phyloP scores from a whole-genome alignment of 2,329 filamentous ascomycete species.

The Fusarium newnesense region DNA sequence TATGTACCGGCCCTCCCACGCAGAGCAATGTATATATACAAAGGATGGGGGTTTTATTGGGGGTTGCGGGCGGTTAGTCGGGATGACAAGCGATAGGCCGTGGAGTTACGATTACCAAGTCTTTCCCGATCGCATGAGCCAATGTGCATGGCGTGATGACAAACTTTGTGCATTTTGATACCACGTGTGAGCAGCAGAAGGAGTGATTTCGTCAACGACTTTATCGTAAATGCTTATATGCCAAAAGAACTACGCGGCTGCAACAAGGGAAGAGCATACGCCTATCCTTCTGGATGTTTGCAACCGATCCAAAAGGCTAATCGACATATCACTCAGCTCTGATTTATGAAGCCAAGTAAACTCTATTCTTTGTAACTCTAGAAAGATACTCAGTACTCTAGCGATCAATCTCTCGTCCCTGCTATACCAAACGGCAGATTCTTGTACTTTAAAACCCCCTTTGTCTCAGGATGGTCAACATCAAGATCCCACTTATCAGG shows the following conservation, averaged over 20 bases:
- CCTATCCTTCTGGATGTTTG: neutral
- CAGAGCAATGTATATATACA: neutral
- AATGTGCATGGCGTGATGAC: neutral
- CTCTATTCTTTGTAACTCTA: neutral
- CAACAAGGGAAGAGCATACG: fast-evolving
- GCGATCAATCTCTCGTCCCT: neutral
- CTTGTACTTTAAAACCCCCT: neutral
- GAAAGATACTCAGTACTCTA: fast-evolving
- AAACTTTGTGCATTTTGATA: neutral
- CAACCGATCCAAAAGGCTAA: fast-evolving
- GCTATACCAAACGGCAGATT: neutral
- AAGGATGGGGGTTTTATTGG: neutral
- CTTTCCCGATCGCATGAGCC: too few species aligned
- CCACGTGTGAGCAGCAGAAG: neutral
- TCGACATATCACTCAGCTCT: fast-evolving
- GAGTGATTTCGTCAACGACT: fast-evolving
- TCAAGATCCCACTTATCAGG: neutral
- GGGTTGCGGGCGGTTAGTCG: neutral
- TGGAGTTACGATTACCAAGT: neutral
- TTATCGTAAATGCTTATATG: fast-evolving
- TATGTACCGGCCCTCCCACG: neutral
- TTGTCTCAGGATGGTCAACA: neutral
- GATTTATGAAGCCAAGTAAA: fast-evolving
- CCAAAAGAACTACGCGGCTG: fast-evolving
- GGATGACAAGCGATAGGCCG: neutral